These are phyloP conservation scores for Scheffersomyces titani DNA, from an alignment of 1,139 yeast genomes.

Conservation along the genomic window DNA sequence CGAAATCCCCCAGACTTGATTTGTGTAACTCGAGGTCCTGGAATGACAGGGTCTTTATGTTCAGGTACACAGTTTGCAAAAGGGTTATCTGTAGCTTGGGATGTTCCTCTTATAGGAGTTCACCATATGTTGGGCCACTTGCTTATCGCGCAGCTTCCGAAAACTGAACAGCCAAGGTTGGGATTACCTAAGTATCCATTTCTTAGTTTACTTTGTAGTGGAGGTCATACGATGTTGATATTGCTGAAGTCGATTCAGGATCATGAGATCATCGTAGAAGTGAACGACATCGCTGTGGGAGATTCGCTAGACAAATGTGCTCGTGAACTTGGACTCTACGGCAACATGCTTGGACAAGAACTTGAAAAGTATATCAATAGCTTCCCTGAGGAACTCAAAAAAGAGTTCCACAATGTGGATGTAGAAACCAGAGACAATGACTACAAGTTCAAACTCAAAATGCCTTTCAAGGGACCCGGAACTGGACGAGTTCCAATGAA, in stretches of 20 bases:
- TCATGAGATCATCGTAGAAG: conserved; percentile 74
- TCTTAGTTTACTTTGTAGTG: conserved; percentile 78
- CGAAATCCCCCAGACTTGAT: conserved; percentile 64
- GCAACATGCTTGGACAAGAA: conserved; percentile 85
- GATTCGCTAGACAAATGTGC: conserved; percentile 95
- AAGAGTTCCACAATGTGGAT: conserved; percentile 20
- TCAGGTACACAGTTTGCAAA: conserved; percentile 85
- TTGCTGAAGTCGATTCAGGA: conserved; percentile 57
- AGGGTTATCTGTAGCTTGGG: conserved; percentile 80
- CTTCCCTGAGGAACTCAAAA: conserved; percentile 22
- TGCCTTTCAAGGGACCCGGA: conserved; percentile 39
- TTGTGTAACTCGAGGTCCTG: conserved; percentile 95
- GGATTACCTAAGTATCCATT: conserved; percentile 69
- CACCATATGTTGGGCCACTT: conserved; percentile 97
- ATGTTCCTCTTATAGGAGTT: conserved; percentile 79
- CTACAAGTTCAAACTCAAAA: conserved; percentile 24
- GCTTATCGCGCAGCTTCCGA: conserved; percentile 61
- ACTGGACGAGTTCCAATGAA: conserved; percentile 29
- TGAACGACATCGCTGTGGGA: conserved; percentile 89
- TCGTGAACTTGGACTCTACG: conserved; percentile 73
- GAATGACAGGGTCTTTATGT: conserved; percentile 88
- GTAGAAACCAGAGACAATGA: conserved; percentile 26
- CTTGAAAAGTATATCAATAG: conserved; percentile 58
- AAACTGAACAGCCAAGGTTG: conserved; percentile 31
- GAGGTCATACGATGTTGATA: conserved; percentile 94